These are phyloP conservation scores for Albophoma yamanashiensis DNA, from an alignment of 2,329 filamentous ascomycete species.

Conservation along the genomic window DNA sequence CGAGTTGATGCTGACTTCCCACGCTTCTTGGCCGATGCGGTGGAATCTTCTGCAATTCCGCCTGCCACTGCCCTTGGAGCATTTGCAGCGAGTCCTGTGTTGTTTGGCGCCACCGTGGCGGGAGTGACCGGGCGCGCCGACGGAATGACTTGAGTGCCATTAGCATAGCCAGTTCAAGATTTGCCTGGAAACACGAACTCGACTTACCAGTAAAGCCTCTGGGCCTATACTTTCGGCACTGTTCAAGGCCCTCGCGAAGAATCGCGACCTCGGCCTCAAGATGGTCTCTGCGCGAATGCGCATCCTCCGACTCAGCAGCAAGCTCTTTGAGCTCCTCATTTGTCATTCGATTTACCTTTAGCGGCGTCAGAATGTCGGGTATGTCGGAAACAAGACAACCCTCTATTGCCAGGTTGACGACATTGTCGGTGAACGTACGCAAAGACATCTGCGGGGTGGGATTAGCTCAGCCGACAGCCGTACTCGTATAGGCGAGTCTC, in stretches of 20 bases:
- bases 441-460: slow-evolving; percentile 24
- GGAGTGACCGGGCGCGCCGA: not conserved
- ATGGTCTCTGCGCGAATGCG: slow-evolving; percentile 5
- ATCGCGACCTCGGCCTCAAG: not conserved
- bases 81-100: not conserved
- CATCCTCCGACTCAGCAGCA: slow-evolving; percentile 19
- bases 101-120: not conserved
- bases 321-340: slow-evolving; percentile 13
- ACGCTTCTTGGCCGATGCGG: not conserved
- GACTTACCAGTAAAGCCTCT: not conserved
- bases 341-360: slow-evolving; percentile 3
- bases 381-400: slow-evolving; percentile 33
- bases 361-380: slow-evolving; percentile 27
- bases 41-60: not conserved
- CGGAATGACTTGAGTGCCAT: not conserved
- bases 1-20: not conserved
- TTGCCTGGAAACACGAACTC: not conserved
- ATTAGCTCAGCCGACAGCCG: not conserved
- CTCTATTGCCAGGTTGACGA: slow-evolving; percentile 36
- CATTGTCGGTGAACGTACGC: slow-evolving; percentile 34
- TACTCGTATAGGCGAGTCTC: not conserved
- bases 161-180: not conserved
- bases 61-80: not conserved
- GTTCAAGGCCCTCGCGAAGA: slow-evolving; percentile 1
- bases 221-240: slow-evolving; percentile 1